These are phyloP conservation scores for Cymbomonas tetramitiformis DNA, from an alignment of 139 green algal species.

Conservation along the genomic window DNA sequence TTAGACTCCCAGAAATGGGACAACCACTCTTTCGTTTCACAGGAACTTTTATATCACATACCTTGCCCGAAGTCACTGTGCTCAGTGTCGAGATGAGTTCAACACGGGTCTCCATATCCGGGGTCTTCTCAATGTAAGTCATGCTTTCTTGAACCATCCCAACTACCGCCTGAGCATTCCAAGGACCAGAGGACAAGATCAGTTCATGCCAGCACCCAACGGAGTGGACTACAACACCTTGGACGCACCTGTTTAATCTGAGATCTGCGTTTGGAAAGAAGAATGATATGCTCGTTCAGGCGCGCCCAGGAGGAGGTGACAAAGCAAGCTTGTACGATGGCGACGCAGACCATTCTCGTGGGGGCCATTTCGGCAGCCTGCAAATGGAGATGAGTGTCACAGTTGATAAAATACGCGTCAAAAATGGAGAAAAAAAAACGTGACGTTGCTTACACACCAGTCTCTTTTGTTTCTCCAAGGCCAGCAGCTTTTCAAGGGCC, in stretches of 20 bases:
- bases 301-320: slow-evolving; percentile 62
- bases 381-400: no score
- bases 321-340: slow-evolving; percentile 65
- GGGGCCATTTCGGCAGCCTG: slow-evolving; percentile 48
- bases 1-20: background rate
- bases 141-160: slow-evolving; percentile 81
- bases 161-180: slow-evolving; percentile 75
- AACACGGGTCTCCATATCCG: slow-evolving; percentile 50
- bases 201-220: no score
- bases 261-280: slow-evolving; percentile 83
- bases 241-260: slow-evolving; percentile 95
- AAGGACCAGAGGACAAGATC: slow-evolving; percentile 10
- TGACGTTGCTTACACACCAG: no score
- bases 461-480: no score
- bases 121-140: slow-evolving; percentile 55
- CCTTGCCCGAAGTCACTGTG: slow-evolving; percentile 88
- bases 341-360: slow-evolving; percentile 55
- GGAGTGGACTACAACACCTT: no score
- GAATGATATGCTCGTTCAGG: slow-evolving; percentile 81
- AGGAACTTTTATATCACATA: no score
- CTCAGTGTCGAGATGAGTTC: slow-evolving; percentile 89
- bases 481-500: no score
- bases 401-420: no score
- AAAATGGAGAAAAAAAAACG: no score
- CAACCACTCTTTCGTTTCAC: background rate